Conservation (phyloP, 2,329 filamentous ascomycete species). For the Colletotrichum scovillei region DNA sequence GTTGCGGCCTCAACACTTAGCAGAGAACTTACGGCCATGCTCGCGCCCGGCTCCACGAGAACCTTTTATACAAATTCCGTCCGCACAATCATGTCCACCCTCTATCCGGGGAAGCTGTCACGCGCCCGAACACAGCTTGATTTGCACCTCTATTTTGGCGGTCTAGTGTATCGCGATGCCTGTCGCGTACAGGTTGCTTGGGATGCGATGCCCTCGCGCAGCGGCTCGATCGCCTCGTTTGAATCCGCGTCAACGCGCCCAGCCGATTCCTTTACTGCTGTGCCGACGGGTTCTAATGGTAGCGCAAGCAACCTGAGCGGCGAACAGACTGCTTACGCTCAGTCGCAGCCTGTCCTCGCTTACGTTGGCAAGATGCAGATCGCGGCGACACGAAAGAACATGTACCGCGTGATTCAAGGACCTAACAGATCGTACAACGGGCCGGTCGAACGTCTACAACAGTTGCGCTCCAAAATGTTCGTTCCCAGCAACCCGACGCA, state of each 20-base stretch:
- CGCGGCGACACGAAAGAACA: constrained; percentile 55
- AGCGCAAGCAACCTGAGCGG: constrained; percentile 10
- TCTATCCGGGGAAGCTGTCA: constrained; percentile 54
- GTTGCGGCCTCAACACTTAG: constrained; percentile 55
- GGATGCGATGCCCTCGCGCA: constrained; percentile 47
- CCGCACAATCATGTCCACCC: constrained; percentile 54
- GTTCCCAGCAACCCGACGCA: constrained; percentile 60
- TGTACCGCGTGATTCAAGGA: constrained; percentile 57
- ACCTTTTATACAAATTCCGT: constrained; percentile 54
- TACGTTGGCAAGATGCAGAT: constrained; percentile 63
- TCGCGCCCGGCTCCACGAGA: constrained; percentile 47
- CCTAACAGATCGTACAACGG: constrained; percentile 55
- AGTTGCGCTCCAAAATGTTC: constrained; percentile 58
- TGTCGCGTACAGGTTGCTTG: constrained; percentile 64
- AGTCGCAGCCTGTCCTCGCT: constrained; percentile 52
- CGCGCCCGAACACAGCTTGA: constrained; percentile 43
- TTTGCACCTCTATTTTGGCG: constrained; percentile 63
- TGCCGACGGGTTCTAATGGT: constrained; percentile 7
- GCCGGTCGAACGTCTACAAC: constrained; percentile 60
- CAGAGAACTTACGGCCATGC: constrained; percentile 55
- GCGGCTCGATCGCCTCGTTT: constrained; percentile 43
- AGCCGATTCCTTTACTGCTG: constrained; percentile 43
- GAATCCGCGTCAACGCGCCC: constrained; percentile 50
- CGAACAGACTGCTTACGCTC: constrained; percentile 5
- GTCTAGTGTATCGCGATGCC: constrained; percentile 54